These are phyloP conservation scores for Calycina herbarum DNA, from an alignment of 2,329 filamentous ascomycete species.

Conservation along the genomic window DNA sequence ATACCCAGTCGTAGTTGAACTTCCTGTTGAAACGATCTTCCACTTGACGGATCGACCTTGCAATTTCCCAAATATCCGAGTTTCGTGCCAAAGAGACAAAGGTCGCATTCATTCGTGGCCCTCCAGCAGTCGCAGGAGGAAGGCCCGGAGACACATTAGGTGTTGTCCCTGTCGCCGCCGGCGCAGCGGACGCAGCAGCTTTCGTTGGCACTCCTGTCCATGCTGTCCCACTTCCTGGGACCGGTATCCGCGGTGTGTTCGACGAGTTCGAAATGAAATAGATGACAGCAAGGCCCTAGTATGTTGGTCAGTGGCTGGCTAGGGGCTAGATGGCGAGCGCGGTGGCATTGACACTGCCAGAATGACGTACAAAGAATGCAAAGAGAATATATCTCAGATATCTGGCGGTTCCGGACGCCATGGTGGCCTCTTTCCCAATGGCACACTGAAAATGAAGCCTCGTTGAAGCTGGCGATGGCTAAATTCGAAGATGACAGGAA, in stretches of 20 bases:
- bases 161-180: slow-evolving; percentile 22
- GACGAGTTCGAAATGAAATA: slow-evolving; percentile 77
- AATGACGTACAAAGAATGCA: slow-evolving; percentile 72
- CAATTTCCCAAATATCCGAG: slow-evolving; percentile 93
- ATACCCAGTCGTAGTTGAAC: slow-evolving; percentile 99
- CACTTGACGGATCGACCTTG: slow-evolving; percentile 90
- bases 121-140: slow-evolving; percentile 53
- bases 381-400: slow-evolving; percentile 78
- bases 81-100: slow-evolving; percentile 96
- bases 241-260: slow-evolving; percentile 39
- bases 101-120: slow-evolving; percentile 89
- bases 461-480: not conserved
- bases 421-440: slow-evolving; percentile 20
- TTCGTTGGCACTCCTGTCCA: slow-evolving; percentile 26
- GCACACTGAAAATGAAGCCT: not conserved
- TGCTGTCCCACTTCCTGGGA: slow-evolving; percentile 31
- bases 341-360: not conserved
- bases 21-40: slow-evolving; percentile 98
- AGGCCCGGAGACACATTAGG: slow-evolving; percentile 36
- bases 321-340: not conserved
- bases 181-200: slow-evolving; percentile 30
- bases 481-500: slow-evolving; percentile 1
- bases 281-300: slow-evolving; percentile 66
- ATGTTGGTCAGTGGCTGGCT: not conserved
- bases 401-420: slow-evolving; percentile 50